A percentile compares a stretch with the other conserved stretches of the same genome.
Evolutionary conservation across 2,329 filamentous ascomycete genomes (phyloP).

Genomic region (Cladosporium sp.): DNA sequence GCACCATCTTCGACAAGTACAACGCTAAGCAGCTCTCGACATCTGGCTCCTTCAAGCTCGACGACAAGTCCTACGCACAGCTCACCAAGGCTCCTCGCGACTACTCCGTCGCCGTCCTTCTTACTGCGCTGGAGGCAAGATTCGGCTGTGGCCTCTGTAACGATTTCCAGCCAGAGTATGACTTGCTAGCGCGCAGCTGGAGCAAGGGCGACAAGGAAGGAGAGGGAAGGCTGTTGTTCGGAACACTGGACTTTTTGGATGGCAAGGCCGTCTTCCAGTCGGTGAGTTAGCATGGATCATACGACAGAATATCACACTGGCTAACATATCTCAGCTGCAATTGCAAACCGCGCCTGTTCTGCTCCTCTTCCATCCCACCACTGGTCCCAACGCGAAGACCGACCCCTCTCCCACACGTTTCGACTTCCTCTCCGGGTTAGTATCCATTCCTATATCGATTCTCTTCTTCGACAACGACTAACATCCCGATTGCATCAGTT

Average conservation of each 20-base stretch:
- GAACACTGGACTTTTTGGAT: conserved; percentile 82
- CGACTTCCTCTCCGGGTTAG: conserved; percentile 81
- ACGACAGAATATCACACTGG: not conserved
- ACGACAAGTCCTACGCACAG: conserved; percentile 72
- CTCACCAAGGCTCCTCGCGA: conserved; percentile 77
- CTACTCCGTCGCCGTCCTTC: conserved; percentile 76
- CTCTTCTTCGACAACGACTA: not conserved
- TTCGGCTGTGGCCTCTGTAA: conserved; percentile 85
- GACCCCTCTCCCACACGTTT: conserved; percentile 71
- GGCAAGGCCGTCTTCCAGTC: conserved; percentile 84
- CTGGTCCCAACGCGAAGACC: conserved; percentile 73
- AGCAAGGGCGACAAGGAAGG: conserved; percentile 75
- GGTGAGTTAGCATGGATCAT: conserved; percentile 52
- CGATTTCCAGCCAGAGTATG: conserved; percentile 94
- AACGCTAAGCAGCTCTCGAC: conserved; percentile 63
- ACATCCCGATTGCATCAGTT: conserved; percentile 9
- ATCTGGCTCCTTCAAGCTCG: conserved; percentile 66
- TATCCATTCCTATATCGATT: conserved; percentile 10
- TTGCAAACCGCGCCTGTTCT: conserved; percentile 93
- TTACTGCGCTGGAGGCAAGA: conserved; percentile 81
- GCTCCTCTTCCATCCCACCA: conserved; percentile 81
- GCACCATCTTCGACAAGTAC: conserved; percentile 69
- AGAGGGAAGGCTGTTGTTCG: conserved; percentile 73
- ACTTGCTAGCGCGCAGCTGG: conserved; percentile 84
- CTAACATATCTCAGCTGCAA: conserved; percentile 63